Conservation (phyloP, 192 early-diverging fungal genomes). For the Kappamyces sp. region DNA sequence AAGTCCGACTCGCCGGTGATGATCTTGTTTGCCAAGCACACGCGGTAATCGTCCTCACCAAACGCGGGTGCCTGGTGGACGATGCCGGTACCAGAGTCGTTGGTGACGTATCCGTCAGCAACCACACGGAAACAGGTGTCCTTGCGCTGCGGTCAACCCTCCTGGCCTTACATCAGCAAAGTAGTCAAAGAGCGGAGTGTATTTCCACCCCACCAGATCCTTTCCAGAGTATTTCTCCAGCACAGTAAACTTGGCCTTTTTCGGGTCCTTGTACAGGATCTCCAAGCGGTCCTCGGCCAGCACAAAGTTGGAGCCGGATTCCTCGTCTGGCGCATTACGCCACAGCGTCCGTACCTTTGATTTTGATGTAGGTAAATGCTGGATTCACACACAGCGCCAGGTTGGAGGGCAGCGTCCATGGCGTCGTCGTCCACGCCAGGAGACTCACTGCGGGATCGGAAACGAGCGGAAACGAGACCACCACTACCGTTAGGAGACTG, state of each 20-base stretch:
- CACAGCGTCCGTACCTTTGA: slow-evolving; percentile 41
- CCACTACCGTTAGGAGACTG: slow-evolving; percentile 44
- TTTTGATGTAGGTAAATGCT: slow-evolving; percentile 92
- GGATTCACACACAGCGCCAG: slow-evolving; percentile 91
- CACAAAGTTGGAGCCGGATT: slow-evolving; percentile 78
- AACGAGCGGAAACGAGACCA: slow-evolving; percentile 88
- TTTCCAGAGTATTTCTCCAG: slow-evolving; percentile 70
- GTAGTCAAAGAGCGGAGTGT: slow-evolving; percentile 89
- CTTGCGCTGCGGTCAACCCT: slow-evolving; percentile 33
- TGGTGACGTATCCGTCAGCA: slow-evolving; percentile 87
- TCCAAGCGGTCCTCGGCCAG: slow-evolving; percentile 79
- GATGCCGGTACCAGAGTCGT: slow-evolving; percentile 92
- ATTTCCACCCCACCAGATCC: slow-evolving; percentile 80
- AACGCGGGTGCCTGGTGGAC: slow-evolving; percentile 97
- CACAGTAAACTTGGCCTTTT: slow-evolving; percentile 91
- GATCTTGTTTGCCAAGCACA: slow-evolving; percentile 74
- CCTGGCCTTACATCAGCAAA: slow-evolving; percentile 36
- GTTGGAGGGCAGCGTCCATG: slow-evolving; percentile 97
- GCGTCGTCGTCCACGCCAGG: slow-evolving; percentile 98
- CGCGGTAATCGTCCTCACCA: slow-evolving; percentile 99
- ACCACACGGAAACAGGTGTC: slow-evolving; percentile 79
- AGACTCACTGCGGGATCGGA: slow-evolving; percentile 70
- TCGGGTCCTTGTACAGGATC: slow-evolving; percentile 86
- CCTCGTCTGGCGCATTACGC: slow-evolving; percentile 50
- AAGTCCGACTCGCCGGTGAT: slow-evolving; percentile 76